Base-by-base conservation (phyloP, 176 grass and related monocot species). In the Musa itinerans region DNA sequence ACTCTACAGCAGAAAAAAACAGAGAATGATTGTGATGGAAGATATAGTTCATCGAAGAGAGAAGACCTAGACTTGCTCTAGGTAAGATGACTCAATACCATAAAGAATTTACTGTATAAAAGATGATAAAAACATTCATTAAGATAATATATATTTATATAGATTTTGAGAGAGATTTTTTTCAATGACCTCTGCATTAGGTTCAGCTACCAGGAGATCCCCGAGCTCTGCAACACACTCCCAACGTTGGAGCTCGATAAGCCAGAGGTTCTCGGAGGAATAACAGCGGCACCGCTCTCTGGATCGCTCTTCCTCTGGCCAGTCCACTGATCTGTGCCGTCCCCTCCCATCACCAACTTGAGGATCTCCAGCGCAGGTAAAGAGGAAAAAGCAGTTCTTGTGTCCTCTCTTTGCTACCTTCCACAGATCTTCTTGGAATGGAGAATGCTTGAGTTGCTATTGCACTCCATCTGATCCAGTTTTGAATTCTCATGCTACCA, bases 181-280 rank as follows among this genome's bases (percentile, higher is more conserved):
- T n/a, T n/a, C n/a, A n/a, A n/a, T n/a, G n/a, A n/a, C 29, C 29
- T 69, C 8, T 27, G 67, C 14, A 50, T 69, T 19, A 43, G 67
- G 43, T 69, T 69, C 67, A 69, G 43, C 67, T 69, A 69, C 16
- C 34, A 69, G 34, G 67, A 69, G 67, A 69, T 69, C 67, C 67
- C 67, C 27, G 34, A 10, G 17, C 67, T 69, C 16, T 69, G 67
- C 67, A 69, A 50, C 67, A 69, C 27, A 43, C 67, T 69, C 34
- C 67, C 67, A 2, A 43, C 67, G 15, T n/a, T 69, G 67, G 67
- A 69, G 67, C 67, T 69, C 67, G 34, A 69, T 50, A 34, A 50
- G 67, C 43, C 43, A 50, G 67, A 69, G 67, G 67, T 69, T 50
- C 29, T 50, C 50, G 67, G 67, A 69, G 34, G 67, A 50, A 14